Percentiles rank a stretch among this genome's conserved stretches.
Evolutionary conservation across 2,329 filamentous ascomycete species (phyloP).

Genomic region (Aspergillus pseudoviridinutans): DNA sequence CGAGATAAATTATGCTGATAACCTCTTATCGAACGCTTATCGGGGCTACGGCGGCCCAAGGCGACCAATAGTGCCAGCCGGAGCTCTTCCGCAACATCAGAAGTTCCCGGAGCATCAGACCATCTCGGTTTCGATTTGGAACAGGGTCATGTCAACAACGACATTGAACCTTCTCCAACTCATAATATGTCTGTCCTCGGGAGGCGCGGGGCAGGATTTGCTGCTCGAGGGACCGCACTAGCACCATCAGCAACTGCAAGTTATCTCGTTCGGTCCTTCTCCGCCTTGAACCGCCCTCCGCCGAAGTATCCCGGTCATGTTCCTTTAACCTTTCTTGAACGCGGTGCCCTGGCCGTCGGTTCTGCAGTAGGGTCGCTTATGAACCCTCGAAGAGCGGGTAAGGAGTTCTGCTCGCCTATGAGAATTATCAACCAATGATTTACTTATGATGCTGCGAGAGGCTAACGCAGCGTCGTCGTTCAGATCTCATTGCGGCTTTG

Average conservation of each 20-base stretch:
- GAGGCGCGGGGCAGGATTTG: conserved; percentile 13
- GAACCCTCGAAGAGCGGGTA: conserved; percentile 77
- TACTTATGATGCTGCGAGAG: not conserved
- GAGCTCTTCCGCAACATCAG: conserved; percentile 5
- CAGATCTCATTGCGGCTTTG: conserved; percentile 90
- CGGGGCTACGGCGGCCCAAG: conserved; percentile 12
- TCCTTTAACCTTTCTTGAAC: conserved; percentile 75
- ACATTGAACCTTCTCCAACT: not conserved
- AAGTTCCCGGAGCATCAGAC: not conserved
- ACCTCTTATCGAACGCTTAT: conserved; percentile 18
- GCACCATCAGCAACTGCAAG: conserved; percentile 5
- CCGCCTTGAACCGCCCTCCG: conserved; percentile 75
- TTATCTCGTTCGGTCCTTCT: conserved; percentile 56
- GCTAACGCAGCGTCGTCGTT: not conserved
- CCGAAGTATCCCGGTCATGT: conserved; percentile 92
- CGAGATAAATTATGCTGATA: not conserved
- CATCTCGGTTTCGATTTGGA: not conserved
- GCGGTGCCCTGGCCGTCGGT: conserved; percentile 63
- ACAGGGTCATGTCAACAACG: conserved; percentile 10
- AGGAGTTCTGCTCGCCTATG: not conserved
- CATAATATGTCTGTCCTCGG: conserved; percentile 28
- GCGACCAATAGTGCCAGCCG: conserved; percentile 8
- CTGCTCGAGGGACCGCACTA: conserved; percentile 11
- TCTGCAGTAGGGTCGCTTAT: conserved; percentile 59
- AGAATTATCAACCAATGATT: conserved; percentile 1